Percentiles rank a stretch among this genome's conserved stretches.
Conservation (phyloP, 2,329 filamentous ascomycete species). For the Stagonosporopsis cucurbitacearum region DNA sequence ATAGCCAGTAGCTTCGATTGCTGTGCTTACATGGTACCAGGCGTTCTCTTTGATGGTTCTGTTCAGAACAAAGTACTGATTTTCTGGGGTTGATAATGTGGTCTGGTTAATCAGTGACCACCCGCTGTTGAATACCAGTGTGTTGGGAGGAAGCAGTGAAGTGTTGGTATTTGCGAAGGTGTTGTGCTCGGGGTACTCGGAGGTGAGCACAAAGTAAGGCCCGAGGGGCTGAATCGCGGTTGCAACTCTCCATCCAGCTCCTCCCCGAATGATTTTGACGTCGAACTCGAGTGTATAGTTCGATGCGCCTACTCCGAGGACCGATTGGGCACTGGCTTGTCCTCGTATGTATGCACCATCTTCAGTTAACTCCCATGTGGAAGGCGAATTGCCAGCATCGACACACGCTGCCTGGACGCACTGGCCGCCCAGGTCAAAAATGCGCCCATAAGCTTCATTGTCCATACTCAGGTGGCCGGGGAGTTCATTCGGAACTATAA, state of each 20-base stretch:
- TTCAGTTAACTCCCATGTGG: slow-evolving; percentile 38
- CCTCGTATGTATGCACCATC: slow-evolving; percentile 48
- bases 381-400: slow-evolving; percentile 46
- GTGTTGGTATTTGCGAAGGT: slow-evolving; percentile 47
- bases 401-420: slow-evolving; percentile 47
- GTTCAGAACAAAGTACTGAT: slow-evolving; percentile 11
- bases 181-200: slow-evolving; percentile 17
- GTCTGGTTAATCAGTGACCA: slow-evolving; percentile 49
- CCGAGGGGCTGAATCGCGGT: slow-evolving; percentile 21
- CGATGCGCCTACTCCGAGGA: slow-evolving; percentile 15
- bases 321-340: slow-evolving; percentile 39
- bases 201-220: slow-evolving; percentile 36
- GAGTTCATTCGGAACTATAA: slow-evolving; percentile 26
- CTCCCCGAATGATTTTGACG: slow-evolving; percentile 49
- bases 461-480: slow-evolving; percentile 41
- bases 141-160: slow-evolving; percentile 46
- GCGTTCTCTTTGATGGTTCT: slow-evolving; percentile 37
- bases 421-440: slow-evolving; percentile 50
- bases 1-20: slow-evolving; percentile 37
- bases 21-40: slow-evolving; percentile 51
- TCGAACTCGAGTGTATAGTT: slow-evolving; percentile 51
- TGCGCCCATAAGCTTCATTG: slow-evolving; percentile 42
- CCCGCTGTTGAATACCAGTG: slow-evolving; percentile 44
- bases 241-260: slow-evolving; percentile 50
- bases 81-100: slow-evolving; percentile 25